These are phyloP conservation scores for Penicillium sp. DNA, from an alignment of 2,329 filamentous ascomycete species.

Conservation along the genomic window DNA sequence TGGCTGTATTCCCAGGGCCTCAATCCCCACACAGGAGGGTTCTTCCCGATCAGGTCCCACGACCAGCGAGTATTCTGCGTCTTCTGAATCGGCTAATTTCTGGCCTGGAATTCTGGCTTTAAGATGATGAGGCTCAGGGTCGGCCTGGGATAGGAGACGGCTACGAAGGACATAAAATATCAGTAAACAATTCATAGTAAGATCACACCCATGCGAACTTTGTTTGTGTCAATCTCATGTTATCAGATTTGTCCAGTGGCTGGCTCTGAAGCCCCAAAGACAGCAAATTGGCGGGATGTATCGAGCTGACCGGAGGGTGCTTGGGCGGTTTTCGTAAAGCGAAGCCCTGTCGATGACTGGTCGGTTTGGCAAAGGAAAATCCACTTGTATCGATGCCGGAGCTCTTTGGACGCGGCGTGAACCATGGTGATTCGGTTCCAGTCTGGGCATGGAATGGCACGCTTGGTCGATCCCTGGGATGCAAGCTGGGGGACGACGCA, in stretches of 20 bases:
- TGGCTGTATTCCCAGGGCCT: not conserved
- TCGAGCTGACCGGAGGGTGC: not conserved
- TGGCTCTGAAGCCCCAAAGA: not conserved
- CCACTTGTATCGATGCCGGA: constrained; percentile 28
- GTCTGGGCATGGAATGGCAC: not conserved
- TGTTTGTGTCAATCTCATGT: not conserved
- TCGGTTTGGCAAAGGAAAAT: constrained; percentile 38
- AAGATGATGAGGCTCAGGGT: not conserved
- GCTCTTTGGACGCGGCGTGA: constrained; percentile 35
- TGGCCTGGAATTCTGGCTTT: not conserved
- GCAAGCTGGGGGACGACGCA: not conserved
- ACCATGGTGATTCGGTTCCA: not conserved
- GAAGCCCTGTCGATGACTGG: constrained; percentile 23
- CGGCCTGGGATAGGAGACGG: not conserved
- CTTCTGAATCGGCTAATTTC: not conserved
- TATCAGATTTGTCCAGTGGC: not conserved
- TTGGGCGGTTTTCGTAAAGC: constrained; percentile 20
- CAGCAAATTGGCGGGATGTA: not conserved
- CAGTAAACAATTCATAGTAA: not conserved
- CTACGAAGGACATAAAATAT: not conserved
- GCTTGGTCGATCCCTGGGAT: not conserved
- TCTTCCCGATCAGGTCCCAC: not conserved
- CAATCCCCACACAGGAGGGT: not conserved
- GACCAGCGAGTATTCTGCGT: not conserved
- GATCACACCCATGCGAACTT: not conserved